Evolutionary conservation across 2,329 filamentous ascomycete species (phyloP).

Genomic region (Colletotrichum sp.): DNA sequence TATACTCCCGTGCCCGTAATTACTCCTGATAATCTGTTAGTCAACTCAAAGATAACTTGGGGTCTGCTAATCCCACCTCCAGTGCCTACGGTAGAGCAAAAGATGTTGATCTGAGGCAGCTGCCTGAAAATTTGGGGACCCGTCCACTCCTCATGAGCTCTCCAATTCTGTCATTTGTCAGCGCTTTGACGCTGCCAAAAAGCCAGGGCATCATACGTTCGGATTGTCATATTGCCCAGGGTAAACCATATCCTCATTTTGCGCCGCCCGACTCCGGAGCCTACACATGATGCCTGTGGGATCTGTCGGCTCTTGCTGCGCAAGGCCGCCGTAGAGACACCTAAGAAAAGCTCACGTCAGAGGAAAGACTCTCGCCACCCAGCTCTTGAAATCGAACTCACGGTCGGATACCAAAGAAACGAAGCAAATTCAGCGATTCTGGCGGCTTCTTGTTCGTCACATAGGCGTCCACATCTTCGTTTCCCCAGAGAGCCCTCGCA

Average conservation of each 20-base stretch:
- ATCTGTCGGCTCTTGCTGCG: slow-evolving; percentile 37
- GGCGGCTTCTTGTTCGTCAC: slow-evolving; percentile 53
- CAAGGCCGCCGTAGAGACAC: slow-evolving; percentile 35
- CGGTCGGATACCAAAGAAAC: slow-evolving; percentile 38
- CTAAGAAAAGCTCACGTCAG: slow-evolving; percentile 13
- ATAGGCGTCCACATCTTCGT: slow-evolving; percentile 46
- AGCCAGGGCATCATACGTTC: slow-evolving; percentile 27
- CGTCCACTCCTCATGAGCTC: slow-evolving; percentile 22
- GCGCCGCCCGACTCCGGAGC: slow-evolving; percentile 29
- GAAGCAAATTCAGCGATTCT: slow-evolving; percentile 35
- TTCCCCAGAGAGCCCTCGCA: slow-evolving; percentile 40
- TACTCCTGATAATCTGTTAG: not conserved
- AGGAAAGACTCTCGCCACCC: fast-evolving
- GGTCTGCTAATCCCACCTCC: not conserved
- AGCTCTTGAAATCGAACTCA: slow-evolving; percentile 21
- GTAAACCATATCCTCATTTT: slow-evolving; percentile 29
- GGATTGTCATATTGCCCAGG: slow-evolving; percentile 40
- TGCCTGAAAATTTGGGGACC: slow-evolving; percentile 15
- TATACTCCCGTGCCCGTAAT: slow-evolving; percentile 1
- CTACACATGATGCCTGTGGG: slow-evolving; percentile 35
- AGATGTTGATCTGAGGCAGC: slow-evolving; percentile 1
- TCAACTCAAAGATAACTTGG: fast-evolving
- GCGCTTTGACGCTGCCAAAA: fast-evolving
- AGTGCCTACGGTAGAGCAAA: slow-evolving; percentile 4
- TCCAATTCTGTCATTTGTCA: slow-evolving; percentile 22